Evolutionary conservation across 2,329 filamentous ascomycete genomes (phyloP).

Genomic region (Fusarium continuum): DNA sequence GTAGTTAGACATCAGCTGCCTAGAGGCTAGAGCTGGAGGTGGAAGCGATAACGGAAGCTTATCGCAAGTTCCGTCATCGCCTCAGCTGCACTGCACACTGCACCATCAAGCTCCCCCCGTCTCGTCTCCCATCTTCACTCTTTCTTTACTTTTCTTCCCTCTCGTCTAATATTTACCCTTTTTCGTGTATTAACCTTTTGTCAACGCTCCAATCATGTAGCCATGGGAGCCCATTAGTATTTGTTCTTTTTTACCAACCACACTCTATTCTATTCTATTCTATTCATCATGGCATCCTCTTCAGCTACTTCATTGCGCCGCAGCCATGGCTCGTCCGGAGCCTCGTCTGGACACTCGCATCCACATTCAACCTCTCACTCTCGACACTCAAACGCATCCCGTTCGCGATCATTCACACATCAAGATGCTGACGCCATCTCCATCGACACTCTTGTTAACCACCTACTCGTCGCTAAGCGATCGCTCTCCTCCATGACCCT

Average conservation of each 20-base stretch:
- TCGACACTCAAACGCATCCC: conserved; percentile 40
- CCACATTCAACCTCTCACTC: conserved; percentile 43
- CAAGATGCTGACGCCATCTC: conserved; percentile 43
- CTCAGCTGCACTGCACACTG: background rate
- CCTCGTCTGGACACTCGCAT: conserved; percentile 47
- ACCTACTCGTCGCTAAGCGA: conserved; percentile 87
- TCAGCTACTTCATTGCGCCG: conserved; percentile 49
- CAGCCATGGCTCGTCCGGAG: conserved; percentile 50
- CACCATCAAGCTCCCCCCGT: conserved; percentile 31
- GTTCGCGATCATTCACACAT: conserved; percentile 30
- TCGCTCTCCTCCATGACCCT: conserved; percentile 84
- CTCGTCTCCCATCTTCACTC: conserved; percentile 5
- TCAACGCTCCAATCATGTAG: conserved; percentile 37
- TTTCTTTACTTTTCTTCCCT: conserved; percentile 14
- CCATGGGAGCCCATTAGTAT: conserved; percentile 20
- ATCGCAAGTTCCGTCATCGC: conserved; percentile 35
- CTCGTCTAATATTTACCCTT: conserved; percentile 1
- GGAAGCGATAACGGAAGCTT: conserved; percentile 38
- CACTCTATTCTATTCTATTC: background rate
- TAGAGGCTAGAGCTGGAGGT: conserved; percentile 3
- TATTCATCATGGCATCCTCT: conserved; percentile 49
- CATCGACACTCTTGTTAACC: conserved; percentile 81
- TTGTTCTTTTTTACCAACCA: background rate
- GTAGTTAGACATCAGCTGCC: conserved; percentile 37
- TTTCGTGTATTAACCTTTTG: conserved; percentile 5